Conservation (phyloP, 495 filamentous ascomycete species). For the Filosporella fistucella region DNA sequence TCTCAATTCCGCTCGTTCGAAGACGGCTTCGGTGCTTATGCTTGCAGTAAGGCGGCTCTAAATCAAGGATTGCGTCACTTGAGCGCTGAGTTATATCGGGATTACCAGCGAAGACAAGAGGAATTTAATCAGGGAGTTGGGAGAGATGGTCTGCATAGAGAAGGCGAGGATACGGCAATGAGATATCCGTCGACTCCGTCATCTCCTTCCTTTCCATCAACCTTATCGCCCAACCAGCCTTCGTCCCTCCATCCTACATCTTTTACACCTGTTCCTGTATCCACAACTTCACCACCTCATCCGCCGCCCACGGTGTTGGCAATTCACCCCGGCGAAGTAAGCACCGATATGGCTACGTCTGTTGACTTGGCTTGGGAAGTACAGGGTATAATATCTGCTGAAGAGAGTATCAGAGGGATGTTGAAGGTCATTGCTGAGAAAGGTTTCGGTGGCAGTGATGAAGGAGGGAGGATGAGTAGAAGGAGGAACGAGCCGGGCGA, state of each 20-base stretch:
- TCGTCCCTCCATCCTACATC: too few species aligned
- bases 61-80: constrained; percentile 53
- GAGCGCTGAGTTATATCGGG: constrained; percentile 46
- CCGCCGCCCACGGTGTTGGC: constrained; percentile 45
- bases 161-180: constrained; percentile 18
- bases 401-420: constrained; percentile 46
- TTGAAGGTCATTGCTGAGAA: constrained; percentile 45
- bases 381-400: constrained; percentile 41
- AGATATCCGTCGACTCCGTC: too few species aligned
- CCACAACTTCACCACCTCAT: too few species aligned
- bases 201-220: too few species aligned
- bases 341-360: constrained; percentile 46
- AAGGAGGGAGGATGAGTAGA: background rate
- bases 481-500: background rate
- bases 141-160: background rate
- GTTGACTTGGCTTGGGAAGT: constrained; percentile 43
- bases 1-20: constrained; percentile 44
- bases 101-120: too few species aligned
- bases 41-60: constrained; percentile 52
- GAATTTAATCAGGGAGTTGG: too few species aligned
- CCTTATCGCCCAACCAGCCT: too few species aligned
- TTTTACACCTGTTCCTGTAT: too few species aligned
- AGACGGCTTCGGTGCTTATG: constrained; percentile 56
- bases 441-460: constrained; percentile 1
- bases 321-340: constrained; percentile 53